Base-by-base conservation (phyloP, 495 filamentous ascomycete species). In the Pseudevernia furfuracea region DNA sequence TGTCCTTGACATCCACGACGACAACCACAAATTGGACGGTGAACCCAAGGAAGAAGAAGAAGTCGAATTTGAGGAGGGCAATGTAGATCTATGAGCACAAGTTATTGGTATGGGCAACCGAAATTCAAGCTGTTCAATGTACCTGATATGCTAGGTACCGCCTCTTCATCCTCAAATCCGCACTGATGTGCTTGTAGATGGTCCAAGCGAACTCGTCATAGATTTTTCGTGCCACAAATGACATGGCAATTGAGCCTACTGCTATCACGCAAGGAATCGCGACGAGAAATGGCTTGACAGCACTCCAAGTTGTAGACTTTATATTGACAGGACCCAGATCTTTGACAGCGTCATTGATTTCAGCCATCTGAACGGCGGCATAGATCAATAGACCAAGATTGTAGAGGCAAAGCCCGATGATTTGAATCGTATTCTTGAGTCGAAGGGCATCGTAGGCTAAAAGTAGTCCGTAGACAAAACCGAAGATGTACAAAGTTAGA, bases 191-290 rank as follows among this genome's bases (percentile, higher is more conserved):
- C 79, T 98, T 97, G 75, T 97, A 92, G 72, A 98, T 97, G 57
- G 92, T 95, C 94, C 94, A 98, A 5, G 94, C 92, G 74, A 98
- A 98, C 73, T 97, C 95, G 72, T 96, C 91, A 71, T 98, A 98
- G 14, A 98, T 80, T 76, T 96, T 95, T 85, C 92, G 96, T 8
- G 92, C 87, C 61, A 94, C 77, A 60, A 89, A 85, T 25, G 81
- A 79, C 79, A 97, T 84, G 57, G 86, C 70, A 28, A 92, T 43
- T 4, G 88, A 91, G 11, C 84, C 84, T 36, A 96, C 74, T 3
- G 83, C 89, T 66, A 97, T 89, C 63, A 98, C 82, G 67, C 83
- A 86, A 5, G 94, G 94, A 62, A 92, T 89, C 7, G 94, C 87
- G 67, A 96, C 86, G 53, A 97, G 78, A 67, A 87, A 92, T 6